Evolutionary conservation across 495 filamentous ascomycete species (phyloP).

Genomic region (Parathielavia appendiculata): DNA sequence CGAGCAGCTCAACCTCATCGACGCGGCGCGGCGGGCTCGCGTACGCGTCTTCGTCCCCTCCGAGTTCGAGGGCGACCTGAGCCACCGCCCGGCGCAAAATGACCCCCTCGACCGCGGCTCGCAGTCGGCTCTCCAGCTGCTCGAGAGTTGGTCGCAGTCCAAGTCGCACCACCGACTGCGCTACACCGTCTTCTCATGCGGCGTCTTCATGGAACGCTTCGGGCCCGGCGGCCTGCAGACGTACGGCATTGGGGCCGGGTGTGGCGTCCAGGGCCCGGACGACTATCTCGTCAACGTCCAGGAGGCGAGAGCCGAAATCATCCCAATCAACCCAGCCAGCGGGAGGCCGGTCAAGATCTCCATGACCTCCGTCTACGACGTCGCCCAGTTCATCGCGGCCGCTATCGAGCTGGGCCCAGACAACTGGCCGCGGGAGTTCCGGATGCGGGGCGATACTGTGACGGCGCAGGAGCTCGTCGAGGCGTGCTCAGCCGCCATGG

Average conservation of each 20-base stretch:
- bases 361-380: slow-evolving; percentile 62
- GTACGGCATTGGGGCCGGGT: slow-evolving; percentile 48
- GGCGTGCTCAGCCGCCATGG: slow-evolving; percentile 39
- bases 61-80: slow-evolving; percentile 62
- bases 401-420: slow-evolving; percentile 54
- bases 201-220: slow-evolving; percentile 73
- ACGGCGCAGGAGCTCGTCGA: slow-evolving; percentile 48
- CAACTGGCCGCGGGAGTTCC: slow-evolving; percentile 61
- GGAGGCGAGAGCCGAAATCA: slow-evolving; percentile 52
- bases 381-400: slow-evolving; percentile 59
- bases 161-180: slow-evolving; percentile 47
- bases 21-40: slow-evolving; percentile 58
- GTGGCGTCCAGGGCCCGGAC: slow-evolving; percentile 48
- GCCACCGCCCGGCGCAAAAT: slow-evolving; percentile 44
- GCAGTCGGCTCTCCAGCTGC: slow-evolving; percentile 47
- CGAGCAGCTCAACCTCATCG: slow-evolving; percentile 65
- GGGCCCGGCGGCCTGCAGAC: slow-evolving; percentile 55
- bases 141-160: slow-evolving; percentile 48
- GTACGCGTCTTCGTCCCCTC: slow-evolving; percentile 68
- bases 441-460: slow-evolving; percentile 59
- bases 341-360: slow-evolving; percentile 51
- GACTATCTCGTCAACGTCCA: slow-evolving; percentile 61
- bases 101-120: slow-evolving; percentile 52
- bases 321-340: slow-evolving; percentile 44
- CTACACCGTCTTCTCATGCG: slow-evolving; percentile 65